phyloP scores from a whole-genome alignment of 345 rosid genomes.

The Turritis glabra region DNA sequence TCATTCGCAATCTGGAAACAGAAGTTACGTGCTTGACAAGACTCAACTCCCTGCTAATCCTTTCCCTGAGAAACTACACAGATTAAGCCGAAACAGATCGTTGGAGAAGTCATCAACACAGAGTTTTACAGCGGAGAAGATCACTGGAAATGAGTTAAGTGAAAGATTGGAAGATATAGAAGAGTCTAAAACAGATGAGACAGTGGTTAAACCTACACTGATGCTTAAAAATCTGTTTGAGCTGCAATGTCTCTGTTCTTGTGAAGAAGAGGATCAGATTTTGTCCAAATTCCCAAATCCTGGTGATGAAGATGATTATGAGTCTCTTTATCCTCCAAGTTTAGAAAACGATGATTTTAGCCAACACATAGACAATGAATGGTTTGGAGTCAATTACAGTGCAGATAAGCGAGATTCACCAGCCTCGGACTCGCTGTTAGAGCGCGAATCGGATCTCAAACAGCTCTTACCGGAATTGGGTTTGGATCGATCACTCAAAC shows the following conservation, averaged over 20 bases:
- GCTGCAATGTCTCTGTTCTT: slow-evolving; percentile 38
- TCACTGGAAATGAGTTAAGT: slow-evolving; percentile 1
- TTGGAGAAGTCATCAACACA: slow-evolving; percentile 5
- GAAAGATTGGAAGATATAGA: slow-evolving; percentile 30
- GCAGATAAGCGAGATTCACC: slow-evolving; percentile 31
- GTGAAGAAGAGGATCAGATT: slow-evolving; percentile 37
- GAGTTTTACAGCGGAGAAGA: slow-evolving; percentile 19
- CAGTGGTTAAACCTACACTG: slow-evolving; percentile 32
- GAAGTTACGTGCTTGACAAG: slow-evolving; percentile 36
- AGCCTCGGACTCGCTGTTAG: slow-evolving; percentile 25
- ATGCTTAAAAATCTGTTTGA: slow-evolving; percentile 51
- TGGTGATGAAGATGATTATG: slow-evolving; percentile 11
- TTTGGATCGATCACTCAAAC: slow-evolving; percentile 33
- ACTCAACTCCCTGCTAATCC: slow-evolving; percentile 40
- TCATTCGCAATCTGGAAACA: slow-evolving; percentile 39
- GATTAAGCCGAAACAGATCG: slow-evolving; percentile 10
- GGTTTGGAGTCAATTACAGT: slow-evolving; percentile 26
- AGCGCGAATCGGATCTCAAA: slow-evolving; percentile 25
- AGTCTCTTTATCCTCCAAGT: slow-evolving; percentile 29
- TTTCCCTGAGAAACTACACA: slow-evolving; percentile 30
- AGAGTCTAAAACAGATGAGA: slow-evolving; percentile 33
- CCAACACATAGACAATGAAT: slow-evolving; percentile 33
- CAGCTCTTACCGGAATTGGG: slow-evolving; percentile 18
- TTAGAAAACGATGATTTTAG: slow-evolving; percentile 21
- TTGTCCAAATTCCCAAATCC: slow-evolving; percentile 23